A percentile compares a stretch with the other conserved stretches of the same genome.
phyloP scores from a whole-genome alignment of 2,329 filamentous ascomycete genomes.

The Bisporella sp. region DNA sequence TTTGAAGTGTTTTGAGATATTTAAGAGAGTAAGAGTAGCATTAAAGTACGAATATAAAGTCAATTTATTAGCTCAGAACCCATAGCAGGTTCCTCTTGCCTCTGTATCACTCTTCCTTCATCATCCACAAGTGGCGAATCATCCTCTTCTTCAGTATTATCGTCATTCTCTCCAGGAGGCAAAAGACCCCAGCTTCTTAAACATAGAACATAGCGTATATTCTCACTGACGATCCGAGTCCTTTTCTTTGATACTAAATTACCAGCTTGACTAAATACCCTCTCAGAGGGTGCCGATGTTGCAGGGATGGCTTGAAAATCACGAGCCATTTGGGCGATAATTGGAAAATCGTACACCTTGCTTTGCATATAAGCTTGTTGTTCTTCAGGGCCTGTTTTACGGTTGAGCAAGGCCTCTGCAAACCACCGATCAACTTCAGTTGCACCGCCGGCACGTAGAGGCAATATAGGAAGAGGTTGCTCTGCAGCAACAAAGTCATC shows the following conservation, averaged over 20 bases:
- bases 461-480: neutral
- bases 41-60: neutral
- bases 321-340: no score
- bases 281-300: no score
- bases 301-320: no score
- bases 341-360: neutral
- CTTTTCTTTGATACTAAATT: slow-evolving; percentile 1
- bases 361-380: neutral
- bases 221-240: neutral
- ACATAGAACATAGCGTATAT: slow-evolving; percentile 1
- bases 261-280: no score
- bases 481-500: neutral
- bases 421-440: neutral
- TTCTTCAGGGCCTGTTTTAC: neutral
- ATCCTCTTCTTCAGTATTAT: neutral
- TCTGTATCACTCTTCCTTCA: neutral
- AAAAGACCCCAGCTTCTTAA: slow-evolving; percentile 1
- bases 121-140: neutral
- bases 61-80: neutral
- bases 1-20: no score
- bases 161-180: neutral
- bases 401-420: neutral
- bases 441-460: neutral
- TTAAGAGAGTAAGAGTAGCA: neutral
- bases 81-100: neutral